These are phyloP conservation scores for Claviceps paspali DNA, from an alignment of 2,329 filamentous ascomycete genomes.

Conservation along the genomic window DNA sequence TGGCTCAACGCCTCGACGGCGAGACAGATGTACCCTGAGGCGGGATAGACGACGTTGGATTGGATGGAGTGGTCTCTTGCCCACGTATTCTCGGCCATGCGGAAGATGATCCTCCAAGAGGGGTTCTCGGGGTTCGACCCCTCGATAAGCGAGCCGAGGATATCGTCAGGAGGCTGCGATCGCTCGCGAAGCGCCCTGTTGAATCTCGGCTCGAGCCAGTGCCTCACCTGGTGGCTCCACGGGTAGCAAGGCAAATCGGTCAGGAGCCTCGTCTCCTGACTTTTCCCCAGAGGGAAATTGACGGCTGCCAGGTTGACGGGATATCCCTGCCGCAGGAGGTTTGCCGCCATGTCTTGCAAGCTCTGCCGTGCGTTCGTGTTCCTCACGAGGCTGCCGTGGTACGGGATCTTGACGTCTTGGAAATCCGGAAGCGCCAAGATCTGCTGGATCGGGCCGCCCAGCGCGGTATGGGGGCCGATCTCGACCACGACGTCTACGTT, in stretches of 20 bases:
- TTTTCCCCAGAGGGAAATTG: constrained; percentile 22
- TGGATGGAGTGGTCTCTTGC: constrained; percentile 43
- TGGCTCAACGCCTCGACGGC: constrained; percentile 29
- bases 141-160: constrained; percentile 29
- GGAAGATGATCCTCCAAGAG: constrained; percentile 32
- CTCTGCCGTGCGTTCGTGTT: constrained; percentile 33
- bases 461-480: constrained; percentile 32
- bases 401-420: constrained; percentile 26
- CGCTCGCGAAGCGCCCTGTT: constrained; percentile 26
- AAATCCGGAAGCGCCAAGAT: constrained; percentile 29
- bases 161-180: constrained; percentile 25
- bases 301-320: constrained; percentile 28
- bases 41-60: constrained; percentile 38
- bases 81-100: constrained; percentile 37
- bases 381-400: constrained; percentile 32
- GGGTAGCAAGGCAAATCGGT: constrained; percentile 31
- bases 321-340: constrained; percentile 29
- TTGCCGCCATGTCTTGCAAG: constrained; percentile 26
- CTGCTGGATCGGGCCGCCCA: constrained; percentile 35
- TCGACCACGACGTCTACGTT: constrained; percentile 25
- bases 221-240: constrained; percentile 30
- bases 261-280: constrained; percentile 14
- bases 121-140: constrained; percentile 29
- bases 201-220: constrained; percentile 32
- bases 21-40: constrained; percentile 37